A percentile compares a stretch with the other conserved stretches of the same genome.
Evolutionary conservation across 2,329 filamentous ascomycete genomes (phyloP).

Genomic region (Pestalotiopsis sp.): DNA sequence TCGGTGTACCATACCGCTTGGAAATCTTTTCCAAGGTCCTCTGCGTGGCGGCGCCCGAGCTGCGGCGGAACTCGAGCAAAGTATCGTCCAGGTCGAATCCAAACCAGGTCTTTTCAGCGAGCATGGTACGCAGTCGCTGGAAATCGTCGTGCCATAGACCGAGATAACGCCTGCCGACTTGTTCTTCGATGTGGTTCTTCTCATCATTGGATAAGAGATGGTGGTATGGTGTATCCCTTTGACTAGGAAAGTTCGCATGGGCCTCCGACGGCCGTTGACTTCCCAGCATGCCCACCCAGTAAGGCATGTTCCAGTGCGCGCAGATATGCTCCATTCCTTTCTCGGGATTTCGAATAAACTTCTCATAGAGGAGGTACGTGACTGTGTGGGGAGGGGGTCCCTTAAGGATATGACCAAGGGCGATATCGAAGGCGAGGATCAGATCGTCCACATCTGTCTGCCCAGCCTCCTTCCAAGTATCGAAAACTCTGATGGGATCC

Average conservation of each 20-base stretch:
- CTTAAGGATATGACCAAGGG: neutral
- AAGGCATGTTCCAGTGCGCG: neutral
- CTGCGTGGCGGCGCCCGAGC: constrained; percentile 37
- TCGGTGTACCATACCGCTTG: constrained; percentile 15
- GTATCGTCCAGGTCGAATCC: constrained; percentile 53
- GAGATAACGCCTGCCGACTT: neutral
- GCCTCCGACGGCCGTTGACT: neutral
- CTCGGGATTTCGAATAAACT: neutral
- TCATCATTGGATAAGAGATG: constrained; percentile 1
- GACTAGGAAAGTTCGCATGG: neutral
- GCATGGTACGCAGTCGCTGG: constrained; percentile 13
- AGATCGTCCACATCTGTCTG: neutral
- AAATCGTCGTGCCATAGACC: neutral
- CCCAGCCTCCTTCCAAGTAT: neutral
- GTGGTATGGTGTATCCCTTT: neutral
- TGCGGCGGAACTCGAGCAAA: constrained; percentile 46
- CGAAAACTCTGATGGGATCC: constrained; percentile 1
- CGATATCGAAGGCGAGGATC: neutral
- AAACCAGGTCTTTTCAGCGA: constrained; percentile 36
- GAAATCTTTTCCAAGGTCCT: constrained; percentile 34
- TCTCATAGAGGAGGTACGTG: neutral
- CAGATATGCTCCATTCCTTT: neutral
- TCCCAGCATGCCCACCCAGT: neutral
- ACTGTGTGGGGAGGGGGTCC: neutral
- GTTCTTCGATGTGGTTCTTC: neutral